Conservation (phyloP, 2,329 filamentous ascomycete species). For the Coniochaeta prunicola region DNA sequence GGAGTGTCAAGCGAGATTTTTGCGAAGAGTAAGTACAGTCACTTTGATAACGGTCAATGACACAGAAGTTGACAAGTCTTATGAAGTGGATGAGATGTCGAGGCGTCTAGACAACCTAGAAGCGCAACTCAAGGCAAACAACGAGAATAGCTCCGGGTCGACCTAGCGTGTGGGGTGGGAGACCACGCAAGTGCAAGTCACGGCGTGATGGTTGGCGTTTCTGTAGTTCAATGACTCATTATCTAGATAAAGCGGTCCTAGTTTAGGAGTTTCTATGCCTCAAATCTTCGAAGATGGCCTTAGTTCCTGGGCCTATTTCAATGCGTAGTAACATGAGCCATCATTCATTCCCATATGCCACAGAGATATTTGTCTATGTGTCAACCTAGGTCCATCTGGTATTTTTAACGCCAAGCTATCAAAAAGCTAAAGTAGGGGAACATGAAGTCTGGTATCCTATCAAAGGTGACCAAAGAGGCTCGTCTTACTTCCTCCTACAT, state of each 20-base stretch:
- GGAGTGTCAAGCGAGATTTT: conserved; percentile 81
- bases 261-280: background rate
- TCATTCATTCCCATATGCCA: background rate
- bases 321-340: background rate
- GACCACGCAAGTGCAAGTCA: background rate
- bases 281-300: background rate
- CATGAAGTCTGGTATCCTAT: conserved; percentile 14
- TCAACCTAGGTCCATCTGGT: background rate
- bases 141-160: conserved; percentile 21
- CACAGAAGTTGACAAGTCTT: background rate
- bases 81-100: conserved; percentile 87
- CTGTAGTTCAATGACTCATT: background rate
- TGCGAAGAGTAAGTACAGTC: conserved; percentile 64
- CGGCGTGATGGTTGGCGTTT: background rate
- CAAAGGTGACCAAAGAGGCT: conserved; percentile 19
- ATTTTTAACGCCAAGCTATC: background rate
- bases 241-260: background rate
- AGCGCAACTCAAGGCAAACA: conserved; percentile 56
- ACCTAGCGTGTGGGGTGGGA: background rate
- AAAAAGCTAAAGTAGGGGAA: background rate
- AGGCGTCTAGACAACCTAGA: conserved; percentile 78
- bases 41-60: background rate
- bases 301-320: background rate
- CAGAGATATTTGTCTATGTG: background rate
- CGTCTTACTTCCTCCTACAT: background rate